phyloP scores from a whole-genome alignment of 2,329 filamentous ascomycete genomes.

The Aureobasidium sp. region DNA sequence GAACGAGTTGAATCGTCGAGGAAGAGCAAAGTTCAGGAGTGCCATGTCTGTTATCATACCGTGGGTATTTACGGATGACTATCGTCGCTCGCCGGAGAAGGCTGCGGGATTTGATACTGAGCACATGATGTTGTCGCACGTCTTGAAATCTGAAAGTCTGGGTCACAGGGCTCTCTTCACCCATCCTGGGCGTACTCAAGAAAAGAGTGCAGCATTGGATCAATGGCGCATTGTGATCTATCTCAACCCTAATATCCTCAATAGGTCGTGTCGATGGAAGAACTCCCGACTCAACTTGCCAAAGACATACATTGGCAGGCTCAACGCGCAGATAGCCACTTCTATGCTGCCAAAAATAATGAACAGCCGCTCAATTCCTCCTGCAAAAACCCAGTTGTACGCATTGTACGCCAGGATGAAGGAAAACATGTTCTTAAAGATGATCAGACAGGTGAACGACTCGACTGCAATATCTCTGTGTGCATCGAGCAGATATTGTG shows the following conservation, averaged over 20 bases:
- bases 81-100: no score
- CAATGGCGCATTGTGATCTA: slow-evolving; percentile 18
- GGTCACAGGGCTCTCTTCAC: no score
- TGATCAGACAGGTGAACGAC: slow-evolving; percentile 79
- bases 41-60: no score
- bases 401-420: slow-evolving; percentile 79
- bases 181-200: no score
- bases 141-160: no score
- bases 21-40: no score
- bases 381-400: slow-evolving; percentile 68
- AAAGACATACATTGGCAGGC: slow-evolving; percentile 69
- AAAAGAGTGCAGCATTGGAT: neutral
- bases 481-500: slow-evolving; percentile 86
- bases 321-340: slow-evolving; percentile 65
- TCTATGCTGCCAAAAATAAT: slow-evolving; percentile 69
- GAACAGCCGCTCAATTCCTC: slow-evolving; percentile 60
- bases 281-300: slow-evolving; percentile 72
- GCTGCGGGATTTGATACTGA: no score
- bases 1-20: no score
- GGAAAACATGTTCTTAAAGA: slow-evolving; percentile 93
- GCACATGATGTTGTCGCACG: no score
- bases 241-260: slow-evolving; percentile 43
- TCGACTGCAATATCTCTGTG: slow-evolving; percentile 82
- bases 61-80: no score
- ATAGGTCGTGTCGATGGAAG: slow-evolving; percentile 66